Evolutionary conservation across 2,329 filamentous ascomycete genomes (phyloP).

Genomic region (Pseudopyricularia javanii): DNA sequence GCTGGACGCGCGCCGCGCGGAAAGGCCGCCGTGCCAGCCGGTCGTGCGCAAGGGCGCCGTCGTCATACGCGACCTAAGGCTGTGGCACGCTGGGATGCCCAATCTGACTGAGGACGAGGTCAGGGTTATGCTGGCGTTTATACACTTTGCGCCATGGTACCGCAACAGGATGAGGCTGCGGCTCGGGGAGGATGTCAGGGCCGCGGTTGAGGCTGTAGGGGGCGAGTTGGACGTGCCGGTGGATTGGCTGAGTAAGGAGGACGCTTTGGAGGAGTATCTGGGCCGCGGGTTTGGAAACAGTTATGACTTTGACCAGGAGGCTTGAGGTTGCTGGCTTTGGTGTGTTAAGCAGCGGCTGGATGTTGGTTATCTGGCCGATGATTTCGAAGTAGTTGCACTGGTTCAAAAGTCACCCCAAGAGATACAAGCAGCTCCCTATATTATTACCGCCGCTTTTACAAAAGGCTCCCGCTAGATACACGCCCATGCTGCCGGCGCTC

Average conservation of each 20-base stretch:
- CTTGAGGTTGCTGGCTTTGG: not conserved
- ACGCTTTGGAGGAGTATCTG: not conserved
- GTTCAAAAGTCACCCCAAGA: too few species aligned
- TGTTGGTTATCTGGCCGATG: too few species aligned
- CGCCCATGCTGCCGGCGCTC: too few species aligned
- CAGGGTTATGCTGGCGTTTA: constrained; percentile 25
- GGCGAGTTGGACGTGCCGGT: not conserved
- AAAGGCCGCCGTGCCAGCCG: constrained; percentile 25
- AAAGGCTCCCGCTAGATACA: not conserved
- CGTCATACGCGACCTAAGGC: constrained; percentile 43
- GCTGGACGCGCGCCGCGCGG: constrained; percentile 25
- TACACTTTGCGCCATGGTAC: constrained; percentile 25
- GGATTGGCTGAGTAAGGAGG: not conserved
- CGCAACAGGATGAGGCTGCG: constrained; percentile 4
- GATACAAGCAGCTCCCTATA: too few species aligned
- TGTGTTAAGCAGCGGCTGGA: not conserved
- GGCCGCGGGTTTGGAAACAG: not conserved
- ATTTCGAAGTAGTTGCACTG: too few species aligned
- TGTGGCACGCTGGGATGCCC: constrained; percentile 55
- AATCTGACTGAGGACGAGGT: constrained; percentile 33
- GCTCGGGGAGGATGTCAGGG: not conserved
- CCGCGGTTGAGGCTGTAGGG: not conserved
- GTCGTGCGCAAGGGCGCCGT: constrained; percentile 36
- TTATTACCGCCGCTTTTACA: not conserved
- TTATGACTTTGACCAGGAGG: not conserved